Evolutionary conservation across 2,329 filamentous ascomycete genomes (phyloP).

Genomic region (Nemania sp.): DNA sequence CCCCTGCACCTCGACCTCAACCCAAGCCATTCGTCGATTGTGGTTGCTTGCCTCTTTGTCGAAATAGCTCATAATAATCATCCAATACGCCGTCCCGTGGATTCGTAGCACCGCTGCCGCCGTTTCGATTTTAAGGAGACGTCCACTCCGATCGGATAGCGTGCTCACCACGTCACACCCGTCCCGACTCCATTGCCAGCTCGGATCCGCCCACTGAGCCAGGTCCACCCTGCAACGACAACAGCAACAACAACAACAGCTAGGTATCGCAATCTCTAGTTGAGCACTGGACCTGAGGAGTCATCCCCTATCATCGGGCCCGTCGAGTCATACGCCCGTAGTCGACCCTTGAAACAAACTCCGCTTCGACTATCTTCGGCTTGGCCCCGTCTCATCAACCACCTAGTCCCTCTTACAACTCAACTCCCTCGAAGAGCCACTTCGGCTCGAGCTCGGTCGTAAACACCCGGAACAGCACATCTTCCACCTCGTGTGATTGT

Average conservation of each 20-base stretch:
- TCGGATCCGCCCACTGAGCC: conserved; percentile 38
- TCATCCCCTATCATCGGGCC: conserved; percentile 53
- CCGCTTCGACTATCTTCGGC: conserved; percentile 40
- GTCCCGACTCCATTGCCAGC: conserved; percentile 35
- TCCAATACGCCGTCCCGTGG: conserved; percentile 25
- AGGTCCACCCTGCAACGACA: conserved; percentile 33
- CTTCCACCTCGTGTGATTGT: conserved; percentile 25
- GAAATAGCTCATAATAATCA: conserved; percentile 32
- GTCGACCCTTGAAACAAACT: conserved; percentile 33
- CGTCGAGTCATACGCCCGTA: conserved; percentile 41
- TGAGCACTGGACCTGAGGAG: conserved; percentile 45
- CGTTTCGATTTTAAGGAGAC: conserved; percentile 20
- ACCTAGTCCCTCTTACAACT: conserved; percentile 15
- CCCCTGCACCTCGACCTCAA: conserved; percentile 33
- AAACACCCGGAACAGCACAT: conserved; percentile 20
- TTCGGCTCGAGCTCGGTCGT: conserved; percentile 26
- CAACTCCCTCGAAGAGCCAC: conserved; percentile 27
- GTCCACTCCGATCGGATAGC: conserved; percentile 32
- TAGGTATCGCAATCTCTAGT: conserved; percentile 26
- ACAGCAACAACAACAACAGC: conserved; percentile 14
- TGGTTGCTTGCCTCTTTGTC: conserved; percentile 33
- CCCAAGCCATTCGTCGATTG: conserved; percentile 29
- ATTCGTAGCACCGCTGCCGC: conserved; percentile 29
- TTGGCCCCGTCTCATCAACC: conserved; percentile 6
- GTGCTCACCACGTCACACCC: conserved; percentile 42